These are phyloP conservation scores for Scedosporium apiospermum DNA, from an alignment of 2,329 filamentous ascomycete species.

Conservation along the genomic window DNA sequence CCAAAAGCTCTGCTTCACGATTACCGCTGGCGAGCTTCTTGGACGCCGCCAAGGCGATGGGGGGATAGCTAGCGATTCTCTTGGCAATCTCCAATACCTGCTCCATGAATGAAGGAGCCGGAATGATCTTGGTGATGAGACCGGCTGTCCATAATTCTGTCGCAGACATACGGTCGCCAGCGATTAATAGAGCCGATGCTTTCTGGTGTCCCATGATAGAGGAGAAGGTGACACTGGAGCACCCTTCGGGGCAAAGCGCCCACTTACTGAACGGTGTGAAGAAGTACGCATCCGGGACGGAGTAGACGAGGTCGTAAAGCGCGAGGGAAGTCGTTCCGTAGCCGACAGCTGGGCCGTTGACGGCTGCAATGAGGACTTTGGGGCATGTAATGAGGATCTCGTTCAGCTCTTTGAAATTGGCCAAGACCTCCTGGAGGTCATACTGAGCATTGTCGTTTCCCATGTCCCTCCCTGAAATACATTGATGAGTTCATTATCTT, in stretches of 20 bases:
- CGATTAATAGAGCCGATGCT: slow-evolving; percentile 1
- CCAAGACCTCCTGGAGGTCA: not conserved
- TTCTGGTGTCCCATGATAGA: slow-evolving; percentile 5
- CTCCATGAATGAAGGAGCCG: not conserved
- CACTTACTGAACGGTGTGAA: slow-evolving; percentile 7
- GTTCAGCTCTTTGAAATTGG: slow-evolving; percentile 1
- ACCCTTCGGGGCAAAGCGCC: slow-evolving; percentile 3
- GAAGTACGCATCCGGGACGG: slow-evolving; percentile 7
- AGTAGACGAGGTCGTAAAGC: slow-evolving; percentile 7
- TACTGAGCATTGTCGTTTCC: not conserved
- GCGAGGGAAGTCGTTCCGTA: slow-evolving; percentile 5
- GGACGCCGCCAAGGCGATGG: slow-evolving; percentile 1
- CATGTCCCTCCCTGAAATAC: not conserved
- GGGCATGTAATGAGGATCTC: slow-evolving; percentile 5
- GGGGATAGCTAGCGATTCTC: slow-evolving; percentile 1
- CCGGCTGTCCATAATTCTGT: slow-evolving; percentile 2
- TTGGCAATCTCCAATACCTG: not conserved
- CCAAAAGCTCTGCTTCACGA: slow-evolving; percentile 1
- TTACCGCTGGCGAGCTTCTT: not conserved
- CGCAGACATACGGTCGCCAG: slow-evolving; percentile 3
- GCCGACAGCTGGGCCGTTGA: slow-evolving; percentile 7
- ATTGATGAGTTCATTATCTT: not conserved
- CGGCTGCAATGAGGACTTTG: slow-evolving; percentile 6
- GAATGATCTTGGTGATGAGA: slow-evolving; percentile 5
- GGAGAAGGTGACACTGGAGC: slow-evolving; percentile 1